Percentiles rank a stretch among this genome's conserved stretches.
Evolutionary conservation across 345 rosid genomes (phyloP).

Genomic region (Hirschfeldia incana): DNA sequence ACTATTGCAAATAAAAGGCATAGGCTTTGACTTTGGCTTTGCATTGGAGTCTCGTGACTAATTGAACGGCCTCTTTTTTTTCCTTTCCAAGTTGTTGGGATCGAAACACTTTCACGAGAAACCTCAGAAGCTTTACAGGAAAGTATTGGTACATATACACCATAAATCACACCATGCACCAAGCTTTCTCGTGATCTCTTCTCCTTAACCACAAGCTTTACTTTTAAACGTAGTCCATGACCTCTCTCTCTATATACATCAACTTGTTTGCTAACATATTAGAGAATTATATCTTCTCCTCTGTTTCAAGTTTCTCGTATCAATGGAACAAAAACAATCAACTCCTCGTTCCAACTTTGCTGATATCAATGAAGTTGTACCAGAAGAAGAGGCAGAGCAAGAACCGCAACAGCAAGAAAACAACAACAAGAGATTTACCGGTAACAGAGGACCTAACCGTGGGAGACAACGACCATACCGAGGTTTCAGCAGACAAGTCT

Average conservation of each 20-base stretch:
- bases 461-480: slow-evolving; percentile 39
- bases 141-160: slow-evolving; percentile 27
- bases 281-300: slow-evolving; percentile 10
- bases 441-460: slow-evolving; percentile 49
- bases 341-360: slow-evolving; percentile 47
- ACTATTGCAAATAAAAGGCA: not conserved
- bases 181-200: slow-evolving; percentile 34
- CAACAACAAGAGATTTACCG: slow-evolving; percentile 36
- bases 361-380: slow-evolving; percentile 72
- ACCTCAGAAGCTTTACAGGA: slow-evolving; percentile 31
- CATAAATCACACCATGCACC: slow-evolving; percentile 19
- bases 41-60: slow-evolving; percentile 33
- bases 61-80: slow-evolving; percentile 10
- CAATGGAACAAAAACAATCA: slow-evolving; percentile 36
- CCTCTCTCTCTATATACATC: slow-evolving; percentile 32
- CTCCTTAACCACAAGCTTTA: slow-evolving; percentile 26
- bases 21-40: slow-evolving; percentile 12
- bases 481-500: slow-evolving; percentile 72
- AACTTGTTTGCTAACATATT: not conserved
- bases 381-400: slow-evolving; percentile 49
- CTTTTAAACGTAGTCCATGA: not conserved
- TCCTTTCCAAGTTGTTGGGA: slow-evolving; percentile 31
- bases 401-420: slow-evolving; percentile 34
- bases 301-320: slow-evolving; percentile 6
- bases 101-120: slow-evolving; percentile 38